phyloP scores from a whole-genome alignment of 169 alveolate species.

The Hammondia hammondi region DNA sequence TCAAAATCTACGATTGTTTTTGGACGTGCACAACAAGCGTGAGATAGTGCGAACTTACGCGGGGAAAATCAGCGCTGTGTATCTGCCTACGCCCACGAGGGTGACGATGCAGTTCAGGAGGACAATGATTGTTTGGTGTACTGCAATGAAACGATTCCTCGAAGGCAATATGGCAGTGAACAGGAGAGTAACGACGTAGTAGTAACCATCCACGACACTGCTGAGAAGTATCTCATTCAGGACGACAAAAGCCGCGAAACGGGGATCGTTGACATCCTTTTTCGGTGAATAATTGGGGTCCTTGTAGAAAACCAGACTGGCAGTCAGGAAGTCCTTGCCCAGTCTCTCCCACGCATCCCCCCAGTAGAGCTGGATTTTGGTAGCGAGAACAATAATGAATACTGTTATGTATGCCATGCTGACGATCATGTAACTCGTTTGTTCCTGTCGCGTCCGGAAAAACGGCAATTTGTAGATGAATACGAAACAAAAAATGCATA shows the following conservation, averaged over 20 bases:
- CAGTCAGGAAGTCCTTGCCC: not conserved
- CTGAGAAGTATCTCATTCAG: not conserved
- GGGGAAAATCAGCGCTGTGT: not conserved
- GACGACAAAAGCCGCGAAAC: not conserved
- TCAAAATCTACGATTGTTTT: too few species aligned
- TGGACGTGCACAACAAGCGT: too few species aligned
- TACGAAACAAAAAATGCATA: not conserved
- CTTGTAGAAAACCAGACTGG: not conserved
- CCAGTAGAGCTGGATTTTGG: slow-evolving; percentile 8
- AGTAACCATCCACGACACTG: not conserved
- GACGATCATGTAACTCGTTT: not conserved
- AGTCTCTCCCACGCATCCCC: not conserved
- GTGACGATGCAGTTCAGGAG: not conserved
- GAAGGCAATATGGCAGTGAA: not conserved
- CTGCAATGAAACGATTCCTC: not conserved
- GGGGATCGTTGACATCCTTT: not conserved
- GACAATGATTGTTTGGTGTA: not conserved
- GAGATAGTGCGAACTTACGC: not conserved
- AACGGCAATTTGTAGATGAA: slow-evolving; percentile 25
- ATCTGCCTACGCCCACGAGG: not conserved
- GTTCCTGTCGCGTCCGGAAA: slow-evolving; percentile 11
- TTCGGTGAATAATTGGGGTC: not conserved
- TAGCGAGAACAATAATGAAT: not conserved
- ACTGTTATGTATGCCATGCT: not conserved
- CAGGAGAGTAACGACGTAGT: not conserved